A percentile compares a stretch with the other conserved stretches of the same genome.
These are phyloP conservation scores for Ananas comosus DNA, from an alignment of 176 grass and related monocot species.

Conservation along the genomic window DNA sequence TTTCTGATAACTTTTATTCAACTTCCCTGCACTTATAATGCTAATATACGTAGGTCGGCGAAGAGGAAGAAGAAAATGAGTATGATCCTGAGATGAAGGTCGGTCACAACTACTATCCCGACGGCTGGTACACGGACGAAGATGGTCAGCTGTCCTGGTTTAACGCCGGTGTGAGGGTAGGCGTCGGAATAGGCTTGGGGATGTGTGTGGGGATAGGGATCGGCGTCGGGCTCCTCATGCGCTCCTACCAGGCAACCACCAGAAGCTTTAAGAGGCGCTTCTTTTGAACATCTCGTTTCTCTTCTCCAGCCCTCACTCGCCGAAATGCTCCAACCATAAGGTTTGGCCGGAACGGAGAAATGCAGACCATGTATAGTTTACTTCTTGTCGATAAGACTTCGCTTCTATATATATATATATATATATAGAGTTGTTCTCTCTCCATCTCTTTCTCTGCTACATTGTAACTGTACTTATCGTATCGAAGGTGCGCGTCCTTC, in stretches of 20 bases:
- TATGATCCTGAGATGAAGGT: constrained; percentile 24
- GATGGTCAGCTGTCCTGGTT: constrained; percentile 90
- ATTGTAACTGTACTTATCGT: background rate
- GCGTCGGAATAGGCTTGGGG: constrained; percentile 78
- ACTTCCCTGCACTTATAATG: too few species aligned
- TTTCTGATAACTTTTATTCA: too few species aligned
- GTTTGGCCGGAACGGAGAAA: background rate
- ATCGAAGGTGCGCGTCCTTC: too few species aligned
- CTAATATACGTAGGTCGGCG: background rate
- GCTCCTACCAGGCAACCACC: constrained; percentile 77
- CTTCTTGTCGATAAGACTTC: background rate
- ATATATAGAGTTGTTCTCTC: background rate
- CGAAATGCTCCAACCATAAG: background rate
- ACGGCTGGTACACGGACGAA: constrained; percentile 50
- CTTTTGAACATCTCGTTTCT: constrained; percentile 31
- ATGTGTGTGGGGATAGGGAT: constrained; percentile 94
- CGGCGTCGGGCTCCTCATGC: constrained; percentile 83
- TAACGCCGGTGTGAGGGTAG: constrained; percentile 85
- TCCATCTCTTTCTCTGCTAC: background rate
- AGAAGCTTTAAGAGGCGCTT: constrained; percentile 75
- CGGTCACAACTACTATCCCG: constrained; percentile 45
- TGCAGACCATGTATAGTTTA: background rate
- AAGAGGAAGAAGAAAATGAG: constrained; percentile 34
- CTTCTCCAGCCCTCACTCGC: background rate
- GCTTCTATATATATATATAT: background rate